Evolutionary conservation across 352 stramenopile genomes (phyloP).

Genomic region (Halophytophthora polymorphica): DNA sequence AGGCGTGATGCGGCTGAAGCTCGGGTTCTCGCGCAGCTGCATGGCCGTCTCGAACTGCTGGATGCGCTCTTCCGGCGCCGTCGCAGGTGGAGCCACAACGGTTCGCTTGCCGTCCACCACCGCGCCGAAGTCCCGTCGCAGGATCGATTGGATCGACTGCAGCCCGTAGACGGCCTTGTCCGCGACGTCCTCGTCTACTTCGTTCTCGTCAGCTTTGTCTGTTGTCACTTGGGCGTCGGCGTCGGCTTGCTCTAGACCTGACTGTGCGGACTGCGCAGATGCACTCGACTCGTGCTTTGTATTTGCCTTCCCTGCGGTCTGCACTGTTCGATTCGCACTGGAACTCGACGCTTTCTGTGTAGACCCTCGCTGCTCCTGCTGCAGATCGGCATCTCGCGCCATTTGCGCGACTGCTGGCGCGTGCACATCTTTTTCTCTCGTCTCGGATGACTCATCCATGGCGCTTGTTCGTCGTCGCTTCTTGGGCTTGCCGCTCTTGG

Average conservation of each 20-base stretch:
- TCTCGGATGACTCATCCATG: not conserved
- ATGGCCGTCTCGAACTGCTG: slow-evolving; percentile 32
- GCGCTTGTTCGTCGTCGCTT: no score
- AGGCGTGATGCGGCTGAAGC: slow-evolving; percentile 60
- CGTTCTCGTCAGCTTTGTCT: not conserved
- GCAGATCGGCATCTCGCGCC: no score
- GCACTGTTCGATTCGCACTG: no score
- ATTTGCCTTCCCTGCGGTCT: no score
- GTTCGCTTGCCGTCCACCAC: slow-evolving; percentile 13
- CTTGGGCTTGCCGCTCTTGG: not conserved
- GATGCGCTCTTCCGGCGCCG: slow-evolving; percentile 5
- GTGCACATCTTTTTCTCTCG: not conserved
- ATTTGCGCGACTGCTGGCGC: no score
- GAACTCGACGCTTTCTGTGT: no score
- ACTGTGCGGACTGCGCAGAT: not conserved
- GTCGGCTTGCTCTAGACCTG: slow-evolving; percentile 1
- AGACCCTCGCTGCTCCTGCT: no score
- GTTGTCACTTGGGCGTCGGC: not conserved
- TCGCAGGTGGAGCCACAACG: slow-evolving; percentile 8
- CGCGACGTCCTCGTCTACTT: not conserved
- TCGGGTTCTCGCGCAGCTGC: slow-evolving; percentile 29
- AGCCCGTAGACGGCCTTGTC: slow-evolving; percentile 23
- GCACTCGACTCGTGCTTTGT: no score
- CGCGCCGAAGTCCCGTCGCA: slow-evolving; percentile 28
- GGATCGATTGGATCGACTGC: slow-evolving; percentile 25